A percentile compares a stretch with the other conserved stretches of the same genome.
Evolutionary conservation across 2,329 filamentous ascomycete genomes (phyloP).

Genomic region (Nigrospora sphaerica): DNA sequence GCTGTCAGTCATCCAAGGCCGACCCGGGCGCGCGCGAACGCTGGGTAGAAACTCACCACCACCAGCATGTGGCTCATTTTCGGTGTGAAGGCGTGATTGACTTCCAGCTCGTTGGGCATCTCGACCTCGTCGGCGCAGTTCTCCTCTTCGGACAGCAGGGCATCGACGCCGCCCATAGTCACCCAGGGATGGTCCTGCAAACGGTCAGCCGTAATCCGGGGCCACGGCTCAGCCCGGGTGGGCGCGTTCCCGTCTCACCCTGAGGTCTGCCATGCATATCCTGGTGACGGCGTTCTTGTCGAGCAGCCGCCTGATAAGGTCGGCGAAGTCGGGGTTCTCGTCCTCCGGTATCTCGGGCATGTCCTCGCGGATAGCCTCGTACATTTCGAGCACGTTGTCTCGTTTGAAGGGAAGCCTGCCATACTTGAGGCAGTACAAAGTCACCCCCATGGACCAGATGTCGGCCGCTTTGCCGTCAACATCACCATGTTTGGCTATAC

Average conservation of each 20-base stretch:
- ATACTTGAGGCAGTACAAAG: constrained; percentile 86
- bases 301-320: constrained; percentile 67
- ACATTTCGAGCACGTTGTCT: constrained; percentile 74
- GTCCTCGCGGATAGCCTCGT: constrained; percentile 77
- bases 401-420: constrained; percentile 83
- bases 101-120: constrained; percentile 80
- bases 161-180: constrained; percentile 70
- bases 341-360: constrained; percentile 54
- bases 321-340: constrained; percentile 60
- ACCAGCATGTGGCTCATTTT: constrained; percentile 83
- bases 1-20: constrained; percentile 2
- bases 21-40: too few species aligned
- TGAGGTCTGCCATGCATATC: constrained; percentile 74
- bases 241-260: constrained; percentile 48
- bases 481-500: constrained; percentile 76
- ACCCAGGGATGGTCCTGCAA: constrained; percentile 85
- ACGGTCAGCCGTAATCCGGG: constrained; percentile 9
- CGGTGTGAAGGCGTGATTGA: constrained; percentile 82
- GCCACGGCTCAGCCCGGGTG: not conserved
- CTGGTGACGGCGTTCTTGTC: constrained; percentile 80
- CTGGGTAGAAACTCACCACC: constrained; percentile 47
- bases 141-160: constrained; percentile 71
- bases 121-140: constrained; percentile 79
- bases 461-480: constrained; percentile 87
- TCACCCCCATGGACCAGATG: constrained; percentile 98